A percentile compares a stretch with the other conserved stretches of the same genome.
Conservation (phyloP, 805 yeast genomes). For the Kluyveromyces lactis region DNA sequence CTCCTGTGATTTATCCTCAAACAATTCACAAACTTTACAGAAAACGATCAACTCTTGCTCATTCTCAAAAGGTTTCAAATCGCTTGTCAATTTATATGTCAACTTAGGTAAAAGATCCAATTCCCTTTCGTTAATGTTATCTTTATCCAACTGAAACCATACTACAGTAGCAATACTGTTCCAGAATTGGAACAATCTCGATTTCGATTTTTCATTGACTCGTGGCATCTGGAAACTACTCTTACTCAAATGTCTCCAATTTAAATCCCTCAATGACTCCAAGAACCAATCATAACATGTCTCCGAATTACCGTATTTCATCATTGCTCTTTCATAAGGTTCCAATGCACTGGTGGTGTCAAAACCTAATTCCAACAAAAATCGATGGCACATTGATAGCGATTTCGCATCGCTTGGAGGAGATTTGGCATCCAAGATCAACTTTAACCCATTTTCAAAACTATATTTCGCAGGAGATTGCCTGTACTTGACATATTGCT, state of each 20-base stretch:
- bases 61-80: conserved; percentile 40
- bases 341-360: conserved; percentile 33
- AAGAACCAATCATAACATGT: conserved; percentile 51
- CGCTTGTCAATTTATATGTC: conserved; percentile 49
- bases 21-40: conserved; percentile 39
- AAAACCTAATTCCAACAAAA: conserved; percentile 35
- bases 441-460: conserved; percentile 23
- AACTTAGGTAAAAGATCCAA: conserved; percentile 46
- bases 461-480: conserved; percentile 26
- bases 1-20: conserved; percentile 26
- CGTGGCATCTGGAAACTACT: conserved; percentile 35
- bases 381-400: conserved; percentile 37
- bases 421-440: conserved; percentile 14
- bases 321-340: conserved; percentile 50
- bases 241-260: conserved; percentile 46
- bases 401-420: conserved; percentile 43
- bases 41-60: conserved; percentile 63
- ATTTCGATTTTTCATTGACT: conserved; percentile 30
- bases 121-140: conserved; percentile 37
- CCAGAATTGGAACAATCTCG: conserved; percentile 40
- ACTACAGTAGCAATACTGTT: conserved; percentile 40
- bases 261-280: conserved; percentile 38
- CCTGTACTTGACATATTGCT: conserved; percentile 24
- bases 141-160: conserved; percentile 35
- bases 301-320: conserved; percentile 45